Evolutionary conservation across 2,329 filamentous ascomycete species (phyloP).

Genomic region (Aspergillus calidoustus): DNA sequence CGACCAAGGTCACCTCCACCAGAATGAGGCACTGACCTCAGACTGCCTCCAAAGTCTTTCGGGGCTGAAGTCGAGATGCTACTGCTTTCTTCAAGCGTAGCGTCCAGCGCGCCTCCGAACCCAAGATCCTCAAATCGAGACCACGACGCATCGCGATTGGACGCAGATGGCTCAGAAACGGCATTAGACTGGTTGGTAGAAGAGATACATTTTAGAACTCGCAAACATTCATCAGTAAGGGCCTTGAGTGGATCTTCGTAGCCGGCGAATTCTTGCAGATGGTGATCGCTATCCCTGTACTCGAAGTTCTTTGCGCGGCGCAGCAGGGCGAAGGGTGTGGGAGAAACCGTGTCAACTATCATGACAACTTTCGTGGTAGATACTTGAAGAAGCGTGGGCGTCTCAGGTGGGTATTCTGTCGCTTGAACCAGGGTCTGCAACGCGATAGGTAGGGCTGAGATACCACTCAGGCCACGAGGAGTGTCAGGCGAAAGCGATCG

Average conservation of each 20-base stretch:
- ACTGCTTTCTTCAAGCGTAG: constrained; percentile 66
- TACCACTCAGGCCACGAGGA: constrained; percentile 70
- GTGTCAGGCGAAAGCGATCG: constrained; percentile 84
- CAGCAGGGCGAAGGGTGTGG: constrained; percentile 88
- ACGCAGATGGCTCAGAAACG: constrained; percentile 70
- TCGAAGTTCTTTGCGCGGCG: constrained; percentile 93
- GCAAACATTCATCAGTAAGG: constrained; percentile 89
- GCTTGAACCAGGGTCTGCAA: constrained; percentile 88
- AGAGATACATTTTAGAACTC: constrained; percentile 87
- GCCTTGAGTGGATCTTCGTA: constrained; percentile 88
- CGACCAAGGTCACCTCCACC: constrained; percentile 70
- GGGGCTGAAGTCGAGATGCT: constrained; percentile 36
- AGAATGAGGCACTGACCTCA: constrained; percentile 71
- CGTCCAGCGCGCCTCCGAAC: constrained; percentile 75
- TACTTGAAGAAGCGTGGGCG: constrained; percentile 75
- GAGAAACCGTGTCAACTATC: constrained; percentile 94
- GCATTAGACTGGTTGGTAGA: constrained; percentile 80
- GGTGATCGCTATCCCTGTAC: constrained; percentile 84
- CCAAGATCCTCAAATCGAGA: constrained; percentile 95
- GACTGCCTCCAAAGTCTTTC: constrained; percentile 51
- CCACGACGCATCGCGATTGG: constrained; percentile 87
- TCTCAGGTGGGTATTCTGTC: constrained; percentile 89
- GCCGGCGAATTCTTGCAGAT: constrained; percentile 82
- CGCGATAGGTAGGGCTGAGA: constrained; percentile 85
- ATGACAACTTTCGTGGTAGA: constrained; percentile 89